Percentiles rank a stretch among this genome's conserved stretches.
Evolutionary conservation across 257 asterid genomes (phyloP).

Genomic region (Voacanga thouarsii): DNA sequence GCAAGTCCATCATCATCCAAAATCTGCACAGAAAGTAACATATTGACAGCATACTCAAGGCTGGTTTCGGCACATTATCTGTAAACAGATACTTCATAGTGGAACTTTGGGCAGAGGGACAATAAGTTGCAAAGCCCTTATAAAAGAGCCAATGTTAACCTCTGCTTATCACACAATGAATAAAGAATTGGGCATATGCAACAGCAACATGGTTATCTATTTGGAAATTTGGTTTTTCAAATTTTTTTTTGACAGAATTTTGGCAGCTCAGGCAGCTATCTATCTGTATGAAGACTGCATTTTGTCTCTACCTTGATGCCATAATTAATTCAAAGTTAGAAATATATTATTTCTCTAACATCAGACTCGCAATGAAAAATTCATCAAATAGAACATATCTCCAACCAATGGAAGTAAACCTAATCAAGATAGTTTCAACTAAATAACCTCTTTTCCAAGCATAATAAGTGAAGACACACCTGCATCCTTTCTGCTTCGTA

Average conservation of each 20-base stretch:
- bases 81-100: not conserved
- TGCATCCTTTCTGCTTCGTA: slow-evolving; percentile 58
- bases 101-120: not conserved
- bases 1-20: slow-evolving; percentile 94
- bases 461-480: slow-evolving; percentile 34
- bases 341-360: not conserved
- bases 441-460: not conserved
- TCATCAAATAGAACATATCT: not conserved
- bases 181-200: not conserved
- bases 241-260: not conserved
- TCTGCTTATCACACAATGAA: not conserved
- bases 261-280: not conserved
- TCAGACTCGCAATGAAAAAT: not conserved
- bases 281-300: not conserved
- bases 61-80: not conserved
- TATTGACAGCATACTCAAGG: slow-evolving; percentile 5
- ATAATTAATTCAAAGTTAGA: not conserved
- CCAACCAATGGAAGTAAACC: not conserved
- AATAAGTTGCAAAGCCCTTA: not conserved
- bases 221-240: not conserved
- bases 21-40: slow-evolving; percentile 44
- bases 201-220: not conserved
- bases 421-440: not conserved
- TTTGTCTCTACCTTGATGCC: not conserved
- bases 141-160: not conserved